Evolutionary conservation across 2,329 filamentous ascomycete species (phyloP), one percentile per base, ranked within the genome.

Genomic region (Massarina eburnea): DNA sequence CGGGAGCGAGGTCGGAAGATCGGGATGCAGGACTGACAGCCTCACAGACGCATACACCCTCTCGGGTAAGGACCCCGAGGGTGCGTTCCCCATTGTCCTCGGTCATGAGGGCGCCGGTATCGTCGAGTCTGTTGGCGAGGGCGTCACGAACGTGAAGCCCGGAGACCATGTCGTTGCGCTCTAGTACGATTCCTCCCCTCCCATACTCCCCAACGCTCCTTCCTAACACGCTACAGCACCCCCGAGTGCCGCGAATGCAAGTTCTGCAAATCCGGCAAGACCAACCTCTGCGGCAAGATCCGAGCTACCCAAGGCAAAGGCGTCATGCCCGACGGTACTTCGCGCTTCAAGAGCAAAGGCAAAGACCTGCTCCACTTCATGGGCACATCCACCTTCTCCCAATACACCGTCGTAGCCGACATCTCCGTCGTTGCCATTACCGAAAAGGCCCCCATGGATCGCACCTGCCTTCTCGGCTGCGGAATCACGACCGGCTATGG

Each of bases 181-280:
- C 17, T 73, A 73, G 69, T 71, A 67, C 29, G 65, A 59, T n/a
- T n/a, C n/a, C 9, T 32, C n/a, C 21, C 18, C n/a, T 30, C 17
- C 19, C 12, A 15, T 22, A 1, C 19, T 14, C n/a, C 5, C 8
- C 24, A 30, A 21, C 27, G n/a, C n/a, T n/a, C 8, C 17, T n/a
- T n/a, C 9, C 62, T 67, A 45, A 66, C 56, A 51, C 29, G 6
- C 20, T 27, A 27, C 66, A 95, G 91, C 80, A 97, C 91, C 37
- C 94, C 94, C 57, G 92, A 97, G 78, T 97, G 94, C 79, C 80
- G 83, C 60, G 92, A 97, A 74, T 99, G 94, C 85, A 97, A 97
- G 80, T 97, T 97, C 82, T 99, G 94, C 86, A 94, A 90, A 75
- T 97, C 92, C 33, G 94, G 92, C 77, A 99, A 99, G 85, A 97